Percentiles rank a stretch among this genome's conserved stretches.
These are phyloP conservation scores for Xylaria nigripes DNA, from an alignment of 495 filamentous ascomycete species.

Conservation along the genomic window DNA sequence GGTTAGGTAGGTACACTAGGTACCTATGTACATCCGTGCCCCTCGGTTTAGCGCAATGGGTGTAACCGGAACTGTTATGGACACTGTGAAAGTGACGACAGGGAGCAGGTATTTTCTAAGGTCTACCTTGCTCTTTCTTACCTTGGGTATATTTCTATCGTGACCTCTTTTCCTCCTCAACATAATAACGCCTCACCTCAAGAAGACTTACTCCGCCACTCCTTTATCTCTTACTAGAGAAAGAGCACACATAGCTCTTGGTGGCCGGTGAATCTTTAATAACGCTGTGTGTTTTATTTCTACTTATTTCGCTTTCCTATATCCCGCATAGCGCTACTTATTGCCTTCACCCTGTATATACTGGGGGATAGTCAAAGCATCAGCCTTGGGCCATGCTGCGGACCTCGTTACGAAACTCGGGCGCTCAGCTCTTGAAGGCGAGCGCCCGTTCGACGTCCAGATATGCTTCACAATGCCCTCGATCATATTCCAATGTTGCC, in stretches of 20 bases:
- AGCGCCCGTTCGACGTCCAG: constrained; percentile 33
- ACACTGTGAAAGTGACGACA: neutral
- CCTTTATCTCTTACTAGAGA: constrained; percentile 26
- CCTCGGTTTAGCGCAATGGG: neutral
- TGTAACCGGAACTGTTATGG: neutral
- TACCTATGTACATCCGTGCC: too few relatives aligned
- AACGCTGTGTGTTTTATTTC: constrained; percentile 14
- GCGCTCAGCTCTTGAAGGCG: constrained; percentile 45
- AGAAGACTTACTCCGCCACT: constrained; percentile 49
- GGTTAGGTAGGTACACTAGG: too few relatives aligned
- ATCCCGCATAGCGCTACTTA: constrained; percentile 15
- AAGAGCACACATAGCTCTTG: constrained; percentile 8
- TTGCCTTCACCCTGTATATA: neutral
- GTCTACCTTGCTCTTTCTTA: neutral
- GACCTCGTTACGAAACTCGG: constrained; percentile 39
- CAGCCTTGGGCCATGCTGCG: constrained; percentile 44
- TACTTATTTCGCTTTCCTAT: constrained; percentile 1
- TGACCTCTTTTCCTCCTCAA: neutral
- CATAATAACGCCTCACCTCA: neutral
- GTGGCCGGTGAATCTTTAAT: constrained; percentile 10
- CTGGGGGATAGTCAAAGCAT: constrained; percentile 18
- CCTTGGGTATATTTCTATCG: neutral
- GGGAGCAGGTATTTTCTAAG: neutral
- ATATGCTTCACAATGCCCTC: constrained; percentile 40
- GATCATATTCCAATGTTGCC: constrained; percentile 29